phyloP scores from a whole-genome alignment of 1,284 basidiomycete genomes.

The Caloboletus inedulis region DNA sequence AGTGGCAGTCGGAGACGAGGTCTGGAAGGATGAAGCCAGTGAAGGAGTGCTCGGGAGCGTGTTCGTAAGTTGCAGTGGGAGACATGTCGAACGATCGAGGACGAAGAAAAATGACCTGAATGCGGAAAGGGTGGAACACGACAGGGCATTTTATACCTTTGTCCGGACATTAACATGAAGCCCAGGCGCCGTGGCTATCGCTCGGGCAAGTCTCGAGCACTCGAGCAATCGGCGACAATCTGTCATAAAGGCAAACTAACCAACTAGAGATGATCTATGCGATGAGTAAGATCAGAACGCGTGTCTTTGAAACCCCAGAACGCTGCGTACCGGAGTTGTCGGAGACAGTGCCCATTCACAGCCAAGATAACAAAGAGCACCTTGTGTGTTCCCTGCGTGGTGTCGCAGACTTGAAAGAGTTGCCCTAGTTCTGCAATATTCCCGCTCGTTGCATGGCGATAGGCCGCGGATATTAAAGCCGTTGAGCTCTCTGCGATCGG shows the following conservation, averaged over 20 bases:
- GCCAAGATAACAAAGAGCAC: not conserved
- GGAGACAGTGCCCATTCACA: not conserved
- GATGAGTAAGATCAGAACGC: not conserved
- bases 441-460: not conserved
- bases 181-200: not conserved
- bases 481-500: too few species aligned
- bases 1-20: slow-evolving; percentile 58
- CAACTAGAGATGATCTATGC: not conserved
- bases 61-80: slow-evolving; percentile 25
- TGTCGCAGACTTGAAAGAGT: not conserved
- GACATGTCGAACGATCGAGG: slow-evolving; percentile 20
- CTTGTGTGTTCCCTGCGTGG: not conserved
- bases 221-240: not conserved
- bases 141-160: slow-evolving; percentile 26
- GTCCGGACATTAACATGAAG: slow-evolving; percentile 1
- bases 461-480: too few species aligned
- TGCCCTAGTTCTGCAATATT: not conserved
- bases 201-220: not conserved
- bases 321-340: not conserved
- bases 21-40: slow-evolving; percentile 60
- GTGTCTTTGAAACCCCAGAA: not conserved
- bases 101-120: not conserved
- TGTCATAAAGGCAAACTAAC: slow-evolving; percentile 9
- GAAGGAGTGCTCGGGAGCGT: slow-evolving; percentile 4
- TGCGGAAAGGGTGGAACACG: slow-evolving; percentile 21